These are phyloP conservation scores for Ophiocordyceps robertsii DNA, from an alignment of 2,329 filamentous ascomycete genomes.

Conservation along the genomic window DNA sequence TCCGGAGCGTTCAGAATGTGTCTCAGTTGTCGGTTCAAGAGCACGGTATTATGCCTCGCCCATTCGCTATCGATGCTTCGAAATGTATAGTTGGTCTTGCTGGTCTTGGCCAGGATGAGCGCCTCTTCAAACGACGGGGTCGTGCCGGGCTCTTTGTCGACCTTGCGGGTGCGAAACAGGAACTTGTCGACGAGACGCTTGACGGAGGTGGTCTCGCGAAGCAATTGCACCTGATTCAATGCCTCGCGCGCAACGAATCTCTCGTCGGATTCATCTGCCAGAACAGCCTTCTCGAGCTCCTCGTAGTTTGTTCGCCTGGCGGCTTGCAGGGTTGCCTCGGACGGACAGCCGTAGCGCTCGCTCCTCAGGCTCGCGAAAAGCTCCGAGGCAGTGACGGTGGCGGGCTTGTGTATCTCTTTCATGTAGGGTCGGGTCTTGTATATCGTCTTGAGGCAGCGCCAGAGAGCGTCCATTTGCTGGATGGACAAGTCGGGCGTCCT, in stretches of 20 bases:
- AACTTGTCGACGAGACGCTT: conserved; percentile 15
- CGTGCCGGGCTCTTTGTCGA: conserved; percentile 8
- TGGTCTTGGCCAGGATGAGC: conserved; percentile 7
- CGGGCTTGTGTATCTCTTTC: conserved; percentile 20
- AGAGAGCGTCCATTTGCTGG: conserved; percentile 18
- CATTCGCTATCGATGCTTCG: conserved; percentile 12
- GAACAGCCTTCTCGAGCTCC: conserved; percentile 14
- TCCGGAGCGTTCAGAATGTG: conserved; percentile 11
- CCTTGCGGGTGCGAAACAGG: conserved; percentile 12
- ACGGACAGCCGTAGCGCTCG: conserved; percentile 15
- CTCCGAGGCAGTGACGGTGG: conserved; percentile 12
- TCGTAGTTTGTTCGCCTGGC: conserved; percentile 15
- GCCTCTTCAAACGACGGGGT: conserved; percentile 17
- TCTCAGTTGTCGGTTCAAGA: conserved; percentile 17
- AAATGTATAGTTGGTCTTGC: conserved; percentile 11
- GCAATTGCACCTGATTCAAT: conserved; percentile 12
- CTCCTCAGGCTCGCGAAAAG: conserved; percentile 13
- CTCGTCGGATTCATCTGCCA: conserved; percentile 13
- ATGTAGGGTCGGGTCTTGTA: conserved; percentile 19
- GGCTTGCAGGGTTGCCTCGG: conserved; percentile 8
- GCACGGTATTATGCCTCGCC: conserved; percentile 11
- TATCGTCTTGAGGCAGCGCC: conserved; percentile 16
- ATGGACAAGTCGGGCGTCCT: conserved; percentile 7
- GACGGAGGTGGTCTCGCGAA: conserved; percentile 12
- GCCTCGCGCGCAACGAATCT: conserved; percentile 9